Conservation (phyloP, 2,329 filamentous ascomycete genomes). For the Aureobasidium sp. region DNA sequence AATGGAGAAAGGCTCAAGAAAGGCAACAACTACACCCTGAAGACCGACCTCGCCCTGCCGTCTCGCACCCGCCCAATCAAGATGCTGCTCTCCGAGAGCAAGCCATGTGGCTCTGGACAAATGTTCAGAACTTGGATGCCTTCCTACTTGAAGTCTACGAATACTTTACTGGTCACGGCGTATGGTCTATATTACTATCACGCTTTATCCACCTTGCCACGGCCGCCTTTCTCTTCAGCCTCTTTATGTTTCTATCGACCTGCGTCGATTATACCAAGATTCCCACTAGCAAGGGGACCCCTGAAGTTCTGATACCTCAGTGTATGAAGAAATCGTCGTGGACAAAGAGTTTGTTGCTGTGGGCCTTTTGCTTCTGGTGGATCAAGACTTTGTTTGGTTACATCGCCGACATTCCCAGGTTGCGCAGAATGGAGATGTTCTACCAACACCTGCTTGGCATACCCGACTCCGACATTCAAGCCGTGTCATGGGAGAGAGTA, state of each 20-base stretch:
- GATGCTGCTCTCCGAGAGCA: conserved; percentile 57
- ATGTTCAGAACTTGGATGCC: conserved; percentile 79
- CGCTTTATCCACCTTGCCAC: conserved; percentile 68
- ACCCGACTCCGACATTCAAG: conserved; percentile 81
- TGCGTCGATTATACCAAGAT: conserved; percentile 77
- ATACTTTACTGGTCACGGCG: conserved; percentile 75
- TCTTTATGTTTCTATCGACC: conserved; percentile 76
- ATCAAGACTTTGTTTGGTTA: conserved; percentile 72
- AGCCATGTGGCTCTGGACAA: conserved; percentile 89
- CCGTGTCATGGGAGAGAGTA: conserved; percentile 87
- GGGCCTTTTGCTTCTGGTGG: conserved; percentile 81
- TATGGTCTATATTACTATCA: conserved; percentile 75
- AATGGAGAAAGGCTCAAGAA: conserved; percentile 44
- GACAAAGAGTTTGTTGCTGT: conserved; percentile 71
- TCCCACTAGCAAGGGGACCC: conserved; percentile 54
- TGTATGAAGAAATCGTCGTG: conserved; percentile 68
- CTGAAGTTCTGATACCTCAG: conserved; percentile 60
- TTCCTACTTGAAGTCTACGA: conserved; percentile 82
- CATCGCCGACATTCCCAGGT: conserved; percentile 63
- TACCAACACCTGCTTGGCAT: conserved; percentile 77
- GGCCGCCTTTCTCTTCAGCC: conserved; percentile 71
- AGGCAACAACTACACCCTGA: conserved; percentile 38
- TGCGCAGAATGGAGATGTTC: conserved; percentile 76
- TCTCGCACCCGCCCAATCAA: conserved; percentile 7
- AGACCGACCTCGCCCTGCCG: conserved; percentile 15